phyloP scores from a whole-genome alignment of 2,329 filamentous ascomycete genomes.

The Ascochyta pisi region DNA sequence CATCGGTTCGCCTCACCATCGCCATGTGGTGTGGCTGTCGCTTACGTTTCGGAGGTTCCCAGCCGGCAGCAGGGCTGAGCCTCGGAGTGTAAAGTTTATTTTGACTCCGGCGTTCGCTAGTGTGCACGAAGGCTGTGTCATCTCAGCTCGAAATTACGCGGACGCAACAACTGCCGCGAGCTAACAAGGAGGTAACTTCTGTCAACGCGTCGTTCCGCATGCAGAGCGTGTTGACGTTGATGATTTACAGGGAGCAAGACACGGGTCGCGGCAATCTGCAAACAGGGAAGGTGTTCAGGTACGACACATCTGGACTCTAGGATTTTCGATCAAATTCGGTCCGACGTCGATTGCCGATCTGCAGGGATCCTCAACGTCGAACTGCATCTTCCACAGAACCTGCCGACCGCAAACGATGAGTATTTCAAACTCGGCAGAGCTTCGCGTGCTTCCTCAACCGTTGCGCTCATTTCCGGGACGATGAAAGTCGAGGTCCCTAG shows the following conservation, averaged over 20 bases:
- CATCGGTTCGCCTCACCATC: background rate
- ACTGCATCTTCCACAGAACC: background rate
- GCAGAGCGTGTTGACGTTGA: background rate
- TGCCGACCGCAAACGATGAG: background rate
- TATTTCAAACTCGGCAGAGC: slow-evolving; percentile 1
- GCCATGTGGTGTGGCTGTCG: background rate
- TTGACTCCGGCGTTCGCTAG: slow-evolving; percentile 12
- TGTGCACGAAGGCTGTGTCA: slow-evolving; percentile 4
- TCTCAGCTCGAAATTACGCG: slow-evolving; percentile 12
- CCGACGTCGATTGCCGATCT: slow-evolving; percentile 12
- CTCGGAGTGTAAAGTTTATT: slow-evolving; percentile 16
- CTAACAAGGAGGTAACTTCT: background rate
- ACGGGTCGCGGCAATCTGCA: slow-evolving; percentile 11
- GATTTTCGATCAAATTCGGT: slow-evolving; percentile 12
- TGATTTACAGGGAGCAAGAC: background rate
- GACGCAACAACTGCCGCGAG: background rate
- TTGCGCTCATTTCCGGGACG: background rate
- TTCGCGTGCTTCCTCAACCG: background rate
- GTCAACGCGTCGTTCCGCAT: background rate
- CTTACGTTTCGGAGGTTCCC: slow-evolving; percentile 3
- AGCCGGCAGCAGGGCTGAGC: slow-evolving; percentile 8
- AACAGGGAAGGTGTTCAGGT: slow-evolving; percentile 11
- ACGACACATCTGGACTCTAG: slow-evolving; percentile 1
- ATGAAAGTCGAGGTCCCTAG: background rate
- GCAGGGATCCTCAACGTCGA: slow-evolving; percentile 9